Evolutionary conservation across 2,329 filamentous ascomycete genomes (phyloP), one percentile per base, ranked within the genome.

Genomic region (Magnaporthiopsis poae): DNA sequence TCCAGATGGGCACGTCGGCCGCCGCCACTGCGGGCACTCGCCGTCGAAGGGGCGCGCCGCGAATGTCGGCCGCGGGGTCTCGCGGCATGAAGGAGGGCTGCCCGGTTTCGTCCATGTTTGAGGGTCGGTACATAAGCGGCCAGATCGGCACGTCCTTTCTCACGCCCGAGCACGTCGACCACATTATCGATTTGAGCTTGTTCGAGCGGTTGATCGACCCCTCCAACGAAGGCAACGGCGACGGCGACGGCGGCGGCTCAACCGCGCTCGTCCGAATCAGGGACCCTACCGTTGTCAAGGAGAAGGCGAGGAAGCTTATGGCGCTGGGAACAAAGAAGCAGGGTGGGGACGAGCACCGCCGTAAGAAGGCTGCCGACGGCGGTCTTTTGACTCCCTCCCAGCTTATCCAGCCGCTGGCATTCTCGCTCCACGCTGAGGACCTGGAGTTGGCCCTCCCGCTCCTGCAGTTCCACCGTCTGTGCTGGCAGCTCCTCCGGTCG

Each of bases 391-490:
- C 65, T 0, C 65, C 71, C 0, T 70, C 70, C 4, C 61, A 75
- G 27, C 73, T 80, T 0, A 70, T 79, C 31, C 63, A 71, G 60
- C 65, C 67, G 3, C 72, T 81, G 2, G 69, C 71, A 2, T 67
- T 75, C 13, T 71, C 76, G 0, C 71, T 82, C 2, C 70, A 78
- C 1, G 71, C 69, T 8, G 80, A 82, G 68, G 66, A 72, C 0
- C 3, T 76, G 0, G 76, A 79, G 67, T 64, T 80, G 5, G 68
- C 70, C 0, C 79, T 80, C 64, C 77, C 80, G n/a, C 79, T 80
- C 66, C 68, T 80, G 36, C 18, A 62, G 5, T 69, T 82, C 67
- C 80, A 81, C 68, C 74, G 75, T 3, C 65, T 67, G 33, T 79
- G 76, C 71, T 82, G 79, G 79, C 68, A 67, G 18, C 62, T 80